Evolutionary conservation across 2,329 filamentous ascomycete genomes (phyloP), one percentile per base, ranked within the genome.

Genomic region (Tricladium varicosporioides): DNA sequence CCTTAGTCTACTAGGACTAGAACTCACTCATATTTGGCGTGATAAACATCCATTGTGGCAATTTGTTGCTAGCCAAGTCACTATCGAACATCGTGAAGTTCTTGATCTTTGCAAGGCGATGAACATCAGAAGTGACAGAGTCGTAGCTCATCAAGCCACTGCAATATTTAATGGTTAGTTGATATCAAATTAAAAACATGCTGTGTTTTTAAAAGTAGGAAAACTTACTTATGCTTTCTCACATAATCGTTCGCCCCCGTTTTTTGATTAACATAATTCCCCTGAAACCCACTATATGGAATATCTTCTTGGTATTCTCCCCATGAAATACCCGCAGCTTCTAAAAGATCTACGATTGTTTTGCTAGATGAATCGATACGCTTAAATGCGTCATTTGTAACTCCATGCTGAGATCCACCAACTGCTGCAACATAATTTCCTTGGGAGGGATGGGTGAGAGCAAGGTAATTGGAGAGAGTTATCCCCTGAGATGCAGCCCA

Each of bases 41-140:
- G 67, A 89, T 84, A 73, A 88, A 88, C 73, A 83, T 80, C 82
- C 82, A 85, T 74, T 92, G 89, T 3, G 89, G 89, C n/a, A 92
- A 79, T 46, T 75, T 78, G 64, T 85, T 73, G 62, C 73, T 76
- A 52, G 78, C 72, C 18, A 92, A 76, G 67, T 93, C 90, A 48
- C 80, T 74, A 64, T 87, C 78, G 74, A 93, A 92, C 66, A 78
- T 71, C 42, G 78, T 85, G 57, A 91, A 76, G 73, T 90, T 91
- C 79, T 93, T 92, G 71, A 88, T 86, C 70, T 85, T 79, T 5
- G 82, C 79, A 0, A 89, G 75, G 16, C 88, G 84, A 27, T 82
- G 76, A 32, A 76, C 70, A 54, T 79, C 78, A 50, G 78, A 73
- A 54, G 87, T 80, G 52, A 88, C 78, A 42, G 80, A 82, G 67